Evolutionary conservation across 768 basidiomycete species (phyloP), one percentile per base, ranked within the genome.

Genomic region (Mycena indigotica): DNA sequence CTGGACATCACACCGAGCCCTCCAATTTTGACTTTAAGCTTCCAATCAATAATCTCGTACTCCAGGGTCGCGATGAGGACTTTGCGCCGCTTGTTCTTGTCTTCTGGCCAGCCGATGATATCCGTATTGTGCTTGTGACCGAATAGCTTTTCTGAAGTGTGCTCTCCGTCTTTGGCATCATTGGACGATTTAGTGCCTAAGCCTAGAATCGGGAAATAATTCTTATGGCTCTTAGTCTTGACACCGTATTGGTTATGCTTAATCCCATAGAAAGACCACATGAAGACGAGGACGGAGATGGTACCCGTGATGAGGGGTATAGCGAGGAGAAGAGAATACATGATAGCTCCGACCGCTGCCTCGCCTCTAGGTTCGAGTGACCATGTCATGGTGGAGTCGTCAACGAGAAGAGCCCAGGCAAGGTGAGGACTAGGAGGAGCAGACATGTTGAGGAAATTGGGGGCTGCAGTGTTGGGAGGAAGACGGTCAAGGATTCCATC

Each of bases 11-110:
- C 95, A 80, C 95, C 95, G 19, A 97, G 81, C 73, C 95, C 95
- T 76, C 95, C 95, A 62, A 96, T 96, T 80, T 96, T 96, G 79
- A 97, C 95, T 74, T 97, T 97, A 60, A 95, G 74, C 74, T 95
- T 95, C 94, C 95, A 97, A 69, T 96, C 95, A 67, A 97, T 86
- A 69, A 97, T 91, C 72, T 97, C 95, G 73, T 97, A 97, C 73
- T 97, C 95, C 50, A 97, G 80, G 0, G 95, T 96, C 17, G 95
- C 78, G 59, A 97, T 97, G 44, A 97, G 81, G 25, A 95, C 93
- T 72, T 89, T 93, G 70, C 95, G 82, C 48, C 94, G 86, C 73
- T 96, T 97, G 67, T 87, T 82, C 75, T 88, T 89, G 75, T 91
- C 88, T 69, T 97, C 95, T 0, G 95, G 95, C 95, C 95, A 97